Evolutionary conservation across 768 basidiomycete species (phyloP).

Genomic region (Serpula lacrymans): DNA sequence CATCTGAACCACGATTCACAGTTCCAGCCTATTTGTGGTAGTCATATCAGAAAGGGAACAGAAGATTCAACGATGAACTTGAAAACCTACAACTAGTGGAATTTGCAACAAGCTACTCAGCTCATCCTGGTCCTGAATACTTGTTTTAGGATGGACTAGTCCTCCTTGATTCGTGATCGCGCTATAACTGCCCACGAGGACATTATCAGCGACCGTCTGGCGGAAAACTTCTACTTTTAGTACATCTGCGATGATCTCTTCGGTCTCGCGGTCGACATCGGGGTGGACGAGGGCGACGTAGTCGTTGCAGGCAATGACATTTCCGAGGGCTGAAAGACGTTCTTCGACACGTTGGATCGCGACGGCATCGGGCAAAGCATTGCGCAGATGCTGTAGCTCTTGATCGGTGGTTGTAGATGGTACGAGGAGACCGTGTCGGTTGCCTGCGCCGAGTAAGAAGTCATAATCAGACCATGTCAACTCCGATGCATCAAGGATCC

Average conservation of each 20-base stretch:
- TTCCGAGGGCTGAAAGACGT: constrained; percentile 93
- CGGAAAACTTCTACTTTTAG: constrained; percentile 99
- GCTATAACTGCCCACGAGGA: constrained; percentile 94
- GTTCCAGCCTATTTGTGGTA: constrained; percentile 85
- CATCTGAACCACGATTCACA: constrained; percentile 97
- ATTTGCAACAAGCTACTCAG: constrained; percentile 90
- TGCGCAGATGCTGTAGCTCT: constrained; percentile 96
- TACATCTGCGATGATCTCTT: constrained; percentile 99
- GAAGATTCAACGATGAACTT: constrained; percentile 1
- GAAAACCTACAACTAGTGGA: constrained; percentile 79
- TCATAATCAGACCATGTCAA: no score
- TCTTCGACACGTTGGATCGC: constrained; percentile 96
- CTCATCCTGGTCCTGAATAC: constrained; percentile 96
- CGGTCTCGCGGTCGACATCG: constrained; percentile 96
- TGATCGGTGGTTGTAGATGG: constrained; percentile 96
- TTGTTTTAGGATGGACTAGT: constrained; percentile 96
- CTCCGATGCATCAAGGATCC: no score
- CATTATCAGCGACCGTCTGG: constrained; percentile 95
- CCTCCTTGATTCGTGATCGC: constrained; percentile 96
- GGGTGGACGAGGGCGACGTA: constrained; percentile 99
- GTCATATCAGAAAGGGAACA: constrained; percentile 5
- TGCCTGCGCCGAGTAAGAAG: constrained; percentile 64
- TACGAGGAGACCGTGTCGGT: constrained; percentile 95
- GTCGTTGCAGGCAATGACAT: constrained; percentile 98
- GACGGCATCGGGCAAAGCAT: constrained; percentile 89